Evolutionary conservation across 2,329 filamentous ascomycete species (phyloP).

Genomic region (Phymatotrichopsis omnivora): DNA sequence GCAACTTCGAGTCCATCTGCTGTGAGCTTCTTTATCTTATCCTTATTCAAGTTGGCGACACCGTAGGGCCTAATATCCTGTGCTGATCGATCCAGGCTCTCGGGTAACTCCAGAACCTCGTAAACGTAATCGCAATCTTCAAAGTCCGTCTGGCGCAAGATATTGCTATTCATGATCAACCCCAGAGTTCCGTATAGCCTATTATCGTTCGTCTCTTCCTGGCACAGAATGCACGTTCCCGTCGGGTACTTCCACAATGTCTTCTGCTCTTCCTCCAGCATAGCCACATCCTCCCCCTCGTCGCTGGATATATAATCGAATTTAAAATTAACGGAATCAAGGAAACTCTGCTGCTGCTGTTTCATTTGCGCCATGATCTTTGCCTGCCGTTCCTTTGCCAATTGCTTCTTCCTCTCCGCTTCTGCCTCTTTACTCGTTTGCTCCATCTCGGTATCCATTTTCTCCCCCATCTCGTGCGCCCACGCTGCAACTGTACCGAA

Average conservation of each 20-base stretch:
- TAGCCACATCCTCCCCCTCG: conserved; percentile 60
- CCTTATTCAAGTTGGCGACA: conserved; percentile 75
- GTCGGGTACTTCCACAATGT: conserved; percentile 83
- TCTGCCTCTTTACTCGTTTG: conserved; percentile 61
- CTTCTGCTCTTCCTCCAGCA: conserved; percentile 51
- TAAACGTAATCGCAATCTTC: conserved; percentile 72
- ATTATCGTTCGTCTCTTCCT: conserved; percentile 87
- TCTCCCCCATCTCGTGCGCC: conserved; percentile 60
- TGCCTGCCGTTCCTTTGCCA: conserved; percentile 79
- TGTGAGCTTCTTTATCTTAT: conserved; percentile 64
- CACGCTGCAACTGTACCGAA: conserved; percentile 59
- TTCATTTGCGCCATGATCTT: conserved; percentile 97
- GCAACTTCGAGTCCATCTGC: conserved; percentile 59
- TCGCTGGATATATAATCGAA: conserved; percentile 60
- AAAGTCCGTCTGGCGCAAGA: conserved; percentile 77
- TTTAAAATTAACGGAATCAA: conserved; percentile 47
- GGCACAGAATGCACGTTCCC: conserved; percentile 90
- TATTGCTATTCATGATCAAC: conserved; percentile 72
- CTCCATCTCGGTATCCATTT: conserved; percentile 74
- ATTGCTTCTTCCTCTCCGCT: conserved; percentile 75
- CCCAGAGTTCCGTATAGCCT: conserved; percentile 89
- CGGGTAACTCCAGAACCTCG: conserved; percentile 68
- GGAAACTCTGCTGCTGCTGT: conserved; percentile 89
- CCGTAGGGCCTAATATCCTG: conserved; percentile 81
- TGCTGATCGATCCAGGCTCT: conserved; percentile 73